These are phyloP conservation scores for Heterobasidion occidentale DNA, from an alignment of 1,284 basidiomycete species.

Conservation along the genomic window DNA sequence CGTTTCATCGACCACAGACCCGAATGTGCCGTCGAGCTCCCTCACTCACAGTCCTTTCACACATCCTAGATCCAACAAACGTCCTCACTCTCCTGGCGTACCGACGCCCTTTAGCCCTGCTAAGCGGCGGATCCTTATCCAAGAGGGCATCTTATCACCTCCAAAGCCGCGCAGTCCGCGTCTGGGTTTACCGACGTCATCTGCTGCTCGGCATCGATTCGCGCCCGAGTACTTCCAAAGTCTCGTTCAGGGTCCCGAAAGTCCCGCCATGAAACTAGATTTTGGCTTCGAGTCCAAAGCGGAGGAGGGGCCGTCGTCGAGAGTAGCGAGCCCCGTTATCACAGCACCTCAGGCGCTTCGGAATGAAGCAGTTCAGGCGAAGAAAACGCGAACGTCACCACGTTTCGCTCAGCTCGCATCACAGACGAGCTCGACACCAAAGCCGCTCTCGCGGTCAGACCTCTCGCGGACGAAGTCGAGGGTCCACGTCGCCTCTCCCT, in stretches of 20 bases:
- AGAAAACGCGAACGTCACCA: background rate
- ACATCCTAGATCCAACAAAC: constrained; percentile 31
- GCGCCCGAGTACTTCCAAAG: constrained; percentile 19
- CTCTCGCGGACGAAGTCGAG: background rate
- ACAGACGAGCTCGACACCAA: background rate
- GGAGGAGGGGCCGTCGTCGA: background rate
- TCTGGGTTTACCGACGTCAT: constrained; percentile 15
- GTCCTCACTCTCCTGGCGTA: constrained; percentile 44
- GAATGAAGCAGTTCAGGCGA: background rate
- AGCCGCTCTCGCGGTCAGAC: background rate
- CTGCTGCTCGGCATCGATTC: constrained; percentile 10
- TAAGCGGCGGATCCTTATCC: constrained; percentile 60
- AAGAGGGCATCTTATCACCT: constrained; percentile 41
- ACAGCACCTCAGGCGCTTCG: background rate
- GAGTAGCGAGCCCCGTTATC: background rate
- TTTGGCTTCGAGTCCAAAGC: constrained; percentile 24
- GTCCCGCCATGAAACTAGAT: constrained; percentile 43
- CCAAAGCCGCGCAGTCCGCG: constrained; percentile 22
- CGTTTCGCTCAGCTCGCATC: background rate
- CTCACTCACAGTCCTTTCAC: constrained; percentile 13
- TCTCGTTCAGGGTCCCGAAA: constrained; percentile 24
- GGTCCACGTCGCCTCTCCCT: background rate
- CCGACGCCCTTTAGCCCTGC: constrained; percentile 47
- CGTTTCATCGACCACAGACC: constrained; percentile 16
- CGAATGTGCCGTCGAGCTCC: constrained; percentile 4